Base-by-base conservation (phyloP, 2,329 filamentous ascomycete species). In the Leptographium wingfieldii region DNA sequence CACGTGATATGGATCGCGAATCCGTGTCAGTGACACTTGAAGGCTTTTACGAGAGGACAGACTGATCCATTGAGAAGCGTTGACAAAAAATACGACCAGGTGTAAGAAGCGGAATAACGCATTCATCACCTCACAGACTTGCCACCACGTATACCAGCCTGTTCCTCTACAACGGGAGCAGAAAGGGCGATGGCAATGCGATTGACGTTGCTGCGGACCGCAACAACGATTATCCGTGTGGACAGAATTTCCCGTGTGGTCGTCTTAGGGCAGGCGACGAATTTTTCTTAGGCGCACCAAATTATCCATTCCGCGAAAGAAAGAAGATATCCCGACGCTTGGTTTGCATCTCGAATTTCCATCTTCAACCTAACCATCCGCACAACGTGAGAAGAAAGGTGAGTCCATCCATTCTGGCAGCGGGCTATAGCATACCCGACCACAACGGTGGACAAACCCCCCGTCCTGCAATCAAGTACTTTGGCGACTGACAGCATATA, bases 231-330 rank as follows among this genome's bases (percentile, higher is more conserved):
- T 57, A n/a, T 65, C 63, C 63, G 63, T 19, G 35, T 7, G 6
- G 38, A 12, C 46, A 51, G 57, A 64, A 61, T 60, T 59, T 61
- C 40, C 33, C 53, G 59, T 59, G 60, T 55, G 58, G 19, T 14
- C 27, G 19, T 22, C 29, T 63, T 65, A 65, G 64, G 64, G 64
- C 64, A 65, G 63, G 59, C 53, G 57, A 60, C 43, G 57, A 63
- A 60, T 63, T 65, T 65, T 65, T 65, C 58, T 56, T 49, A 61
- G 56, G 52, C 64, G 58, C 64, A 65, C 64, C 64, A 65, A 65
- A 64, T 59, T 59, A 46, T 56, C 59, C 51, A 54, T 16, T 38
- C 55, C 54, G 29, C 57, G 48, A 43, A 49, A 54, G 51, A 62
- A 63, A 62, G 61, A 58, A 40, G 48, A 54, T 62, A 61, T 63